Percentiles rank a stretch among this genome's conserved stretches.
These are phyloP conservation scores for Polygonum aviculare DNA, from an alignment of 148 eudicot species.

Conservation along the genomic window DNA sequence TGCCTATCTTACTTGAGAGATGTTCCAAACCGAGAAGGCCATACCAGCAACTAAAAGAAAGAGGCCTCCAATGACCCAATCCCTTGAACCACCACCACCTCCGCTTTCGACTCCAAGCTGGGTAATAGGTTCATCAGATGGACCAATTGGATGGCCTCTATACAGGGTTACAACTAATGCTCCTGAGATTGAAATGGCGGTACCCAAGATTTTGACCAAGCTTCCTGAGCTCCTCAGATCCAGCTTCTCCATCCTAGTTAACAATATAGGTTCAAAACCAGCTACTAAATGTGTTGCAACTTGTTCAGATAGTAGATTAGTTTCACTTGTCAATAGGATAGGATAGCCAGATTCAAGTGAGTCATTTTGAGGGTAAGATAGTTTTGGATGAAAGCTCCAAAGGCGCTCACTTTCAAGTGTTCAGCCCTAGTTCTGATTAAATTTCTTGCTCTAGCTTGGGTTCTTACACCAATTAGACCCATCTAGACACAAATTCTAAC, in stretches of 20 bases:
- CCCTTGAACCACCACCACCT: conserved; percentile 14
- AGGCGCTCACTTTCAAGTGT: background rate
- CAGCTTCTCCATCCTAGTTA: conserved; percentile 37
- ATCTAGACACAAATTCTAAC: background rate
- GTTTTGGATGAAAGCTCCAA: too few species aligned
- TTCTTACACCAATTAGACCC: background rate
- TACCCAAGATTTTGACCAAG: conserved; percentile 32
- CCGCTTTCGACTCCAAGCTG: background rate
- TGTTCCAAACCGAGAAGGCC: conserved; percentile 32
- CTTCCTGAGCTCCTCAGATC: conserved; percentile 28
- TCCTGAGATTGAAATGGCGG: conserved; percentile 36
- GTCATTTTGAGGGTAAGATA: background rate
- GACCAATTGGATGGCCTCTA: conserved; percentile 33
- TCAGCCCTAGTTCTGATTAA: background rate
- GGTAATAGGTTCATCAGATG: conserved; percentile 9
- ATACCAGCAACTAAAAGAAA: conserved; percentile 32
- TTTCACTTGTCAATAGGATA: background rate
- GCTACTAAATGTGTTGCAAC: background rate
- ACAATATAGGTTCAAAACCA: background rate
- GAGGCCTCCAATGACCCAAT: conserved; percentile 44
- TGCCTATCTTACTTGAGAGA: conserved; percentile 28
- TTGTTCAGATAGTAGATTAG: background rate
- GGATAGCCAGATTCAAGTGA: background rate
- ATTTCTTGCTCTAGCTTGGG: background rate
- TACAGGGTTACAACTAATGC: conserved; percentile 45